phyloP scores from a whole-genome alignment of 805 yeast genomes.

The Hyphopichia homilentoma region DNA sequence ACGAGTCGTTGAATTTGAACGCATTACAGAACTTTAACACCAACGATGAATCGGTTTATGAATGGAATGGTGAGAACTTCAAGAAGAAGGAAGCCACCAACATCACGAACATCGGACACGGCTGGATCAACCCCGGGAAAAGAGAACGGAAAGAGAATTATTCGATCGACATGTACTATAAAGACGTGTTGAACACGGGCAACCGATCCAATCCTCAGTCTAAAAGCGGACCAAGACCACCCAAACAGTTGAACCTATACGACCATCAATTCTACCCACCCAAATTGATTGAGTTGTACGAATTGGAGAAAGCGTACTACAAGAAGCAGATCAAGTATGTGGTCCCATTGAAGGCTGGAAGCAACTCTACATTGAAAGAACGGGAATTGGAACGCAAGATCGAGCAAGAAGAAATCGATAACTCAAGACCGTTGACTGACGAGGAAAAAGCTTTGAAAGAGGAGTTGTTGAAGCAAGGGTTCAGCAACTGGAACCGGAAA shows the following conservation, averaged over 20 bases:
- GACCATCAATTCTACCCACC: constrained; percentile 91
- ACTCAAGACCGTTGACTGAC: constrained; percentile 76
- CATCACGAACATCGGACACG: constrained; percentile 47
- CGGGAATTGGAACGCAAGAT: constrained; percentile 45
- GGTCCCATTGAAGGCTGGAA: constrained; percentile 61
- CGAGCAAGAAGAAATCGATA: constrained; percentile 69
- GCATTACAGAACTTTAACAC: constrained; percentile 77
- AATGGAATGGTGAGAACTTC: constrained; percentile 85
- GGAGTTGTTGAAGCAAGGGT: constrained; percentile 63
- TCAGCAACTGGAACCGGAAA: constrained; percentile 76
- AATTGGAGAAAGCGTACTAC: constrained; percentile 74
- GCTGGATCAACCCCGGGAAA: constrained; percentile 84
- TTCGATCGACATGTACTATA: constrained; percentile 82
- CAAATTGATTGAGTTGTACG: constrained; percentile 71
- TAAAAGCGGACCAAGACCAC: constrained; percentile 70
- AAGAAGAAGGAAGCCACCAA: constrained; percentile 52
- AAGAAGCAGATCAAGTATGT: constrained; percentile 63
- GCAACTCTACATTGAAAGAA: constrained; percentile 28
- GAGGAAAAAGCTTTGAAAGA: constrained; percentile 69
- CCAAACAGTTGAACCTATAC: constrained; percentile 75
- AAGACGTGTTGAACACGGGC: constrained; percentile 74
- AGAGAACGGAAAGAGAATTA: constrained; percentile 83
- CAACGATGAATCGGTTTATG: constrained; percentile 66
- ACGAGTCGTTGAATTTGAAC: constrained; percentile 65
- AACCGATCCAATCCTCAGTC: constrained; percentile 43